Evolutionary conservation across 306 rosid genomes (phyloP).

Genomic region (Benincasa hispida): DNA sequence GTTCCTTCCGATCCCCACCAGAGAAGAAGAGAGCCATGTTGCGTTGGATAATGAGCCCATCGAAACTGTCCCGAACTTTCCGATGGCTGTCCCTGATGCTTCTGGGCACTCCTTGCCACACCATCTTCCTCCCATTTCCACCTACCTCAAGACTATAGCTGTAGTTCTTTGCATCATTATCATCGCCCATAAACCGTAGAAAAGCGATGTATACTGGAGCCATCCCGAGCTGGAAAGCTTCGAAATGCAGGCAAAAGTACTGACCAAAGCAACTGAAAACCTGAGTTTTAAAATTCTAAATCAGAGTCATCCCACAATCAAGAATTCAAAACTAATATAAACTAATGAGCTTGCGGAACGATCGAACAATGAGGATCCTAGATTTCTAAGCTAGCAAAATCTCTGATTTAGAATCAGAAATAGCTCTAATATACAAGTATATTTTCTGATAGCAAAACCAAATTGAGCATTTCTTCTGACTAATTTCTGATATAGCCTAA

Average conservation of each 20-base stretch:
- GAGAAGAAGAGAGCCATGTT: constrained; percentile 89
- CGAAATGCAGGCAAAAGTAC: constrained; percentile 40
- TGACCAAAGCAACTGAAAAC: constrained; percentile 90
- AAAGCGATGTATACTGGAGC: constrained; percentile 49
- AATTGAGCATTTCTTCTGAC: neutral
- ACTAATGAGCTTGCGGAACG: neutral
- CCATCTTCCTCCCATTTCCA: constrained; percentile 85
- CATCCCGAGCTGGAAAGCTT: constrained; percentile 28
- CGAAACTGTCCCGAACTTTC: constrained; percentile 83
- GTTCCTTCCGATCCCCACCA: constrained; percentile 58
- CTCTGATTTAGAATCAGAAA: neutral
- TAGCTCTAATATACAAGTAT: neutral
- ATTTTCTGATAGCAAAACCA: neutral
- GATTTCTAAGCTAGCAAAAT: neutral
- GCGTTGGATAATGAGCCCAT: constrained; percentile 78
- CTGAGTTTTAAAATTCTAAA: constrained; percentile 20
- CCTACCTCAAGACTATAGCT: constrained; percentile 48
- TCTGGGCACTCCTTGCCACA: constrained; percentile 85
- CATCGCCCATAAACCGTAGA: constrained; percentile 88
- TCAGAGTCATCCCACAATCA: neutral
- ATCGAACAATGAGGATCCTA: neutral
- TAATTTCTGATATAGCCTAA: neutral
- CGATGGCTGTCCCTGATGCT: constrained; percentile 85
- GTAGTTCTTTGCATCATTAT: constrained; percentile 78
- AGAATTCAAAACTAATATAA: neutral